These are phyloP conservation scores for Hypoxylon sp. DNA, from an alignment of 2,329 filamentous ascomycete genomes.

Conservation along the genomic window DNA sequence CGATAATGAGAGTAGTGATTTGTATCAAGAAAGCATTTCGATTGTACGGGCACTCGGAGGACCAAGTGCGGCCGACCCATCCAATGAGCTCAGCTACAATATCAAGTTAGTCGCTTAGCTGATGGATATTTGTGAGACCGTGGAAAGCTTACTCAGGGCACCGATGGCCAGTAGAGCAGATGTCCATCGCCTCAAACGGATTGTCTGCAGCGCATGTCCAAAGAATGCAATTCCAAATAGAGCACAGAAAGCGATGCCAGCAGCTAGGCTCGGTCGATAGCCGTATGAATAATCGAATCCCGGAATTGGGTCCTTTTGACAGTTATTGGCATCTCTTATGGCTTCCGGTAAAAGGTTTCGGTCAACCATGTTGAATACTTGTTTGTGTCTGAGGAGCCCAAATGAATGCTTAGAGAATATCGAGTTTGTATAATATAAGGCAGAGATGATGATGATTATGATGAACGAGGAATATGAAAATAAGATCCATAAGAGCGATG, in stretches of 20 bases:
- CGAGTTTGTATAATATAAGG: neutral
- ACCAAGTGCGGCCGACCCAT: constrained; percentile 65
- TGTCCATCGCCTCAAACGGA: constrained; percentile 44
- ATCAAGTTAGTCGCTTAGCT: constrained; percentile 4
- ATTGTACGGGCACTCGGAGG: constrained; percentile 64
- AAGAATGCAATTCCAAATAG: constrained; percentile 48
- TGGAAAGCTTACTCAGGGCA: constrained; percentile 44
- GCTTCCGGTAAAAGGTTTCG: constrained; percentile 17
- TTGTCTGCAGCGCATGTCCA: constrained; percentile 45
- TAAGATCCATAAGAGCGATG: neutral
- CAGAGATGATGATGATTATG: neutral
- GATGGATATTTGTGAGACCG: too few relatives aligned
- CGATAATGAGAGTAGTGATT: constrained; percentile 62
- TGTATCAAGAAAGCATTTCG: constrained; percentile 65
- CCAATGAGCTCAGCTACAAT: constrained; percentile 60
- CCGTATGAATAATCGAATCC: constrained; percentile 42
- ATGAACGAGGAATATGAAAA: neutral
- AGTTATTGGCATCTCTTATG: constrained; percentile 39
- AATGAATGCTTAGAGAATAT: neutral
- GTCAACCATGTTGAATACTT: constrained; percentile 10
- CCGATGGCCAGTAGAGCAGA: constrained; percentile 48
- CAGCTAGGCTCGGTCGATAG: constrained; percentile 49
- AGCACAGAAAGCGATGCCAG: constrained; percentile 46
- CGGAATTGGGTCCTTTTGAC: constrained; percentile 26
- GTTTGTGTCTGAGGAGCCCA: neutral